Conservation (phyloP, 768 basidiomycete genomes). For the Leccinum aurantiacum region DNA sequence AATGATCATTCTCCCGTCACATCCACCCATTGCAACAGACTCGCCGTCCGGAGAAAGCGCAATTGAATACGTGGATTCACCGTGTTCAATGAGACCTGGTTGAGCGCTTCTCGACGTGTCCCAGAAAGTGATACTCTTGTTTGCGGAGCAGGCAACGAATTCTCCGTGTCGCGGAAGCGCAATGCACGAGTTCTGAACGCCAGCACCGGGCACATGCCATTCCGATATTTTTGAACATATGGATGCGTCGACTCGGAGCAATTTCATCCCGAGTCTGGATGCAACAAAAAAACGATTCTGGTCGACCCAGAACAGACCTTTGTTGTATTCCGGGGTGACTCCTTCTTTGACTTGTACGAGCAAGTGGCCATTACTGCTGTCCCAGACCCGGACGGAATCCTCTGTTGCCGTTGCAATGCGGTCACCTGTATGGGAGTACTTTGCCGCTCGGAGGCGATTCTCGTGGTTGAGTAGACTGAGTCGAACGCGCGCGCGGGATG, state of each 20-base stretch:
- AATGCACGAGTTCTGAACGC: not conserved
- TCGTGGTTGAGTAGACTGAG: not conserved
- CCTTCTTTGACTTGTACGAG: not conserved
- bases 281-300: not conserved
- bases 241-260: not conserved
- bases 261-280: not conserved
- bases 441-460: not conserved
- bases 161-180: too few species aligned
- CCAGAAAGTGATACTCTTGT: too few species aligned
- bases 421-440: not conserved
- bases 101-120: too few species aligned
- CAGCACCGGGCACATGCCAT: not conserved
- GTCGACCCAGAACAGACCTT: constrained; percentile 39
- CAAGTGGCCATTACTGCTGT: not conserved
- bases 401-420: not conserved
- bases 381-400: not conserved
- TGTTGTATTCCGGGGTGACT: not conserved
- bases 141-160: too few species aligned
- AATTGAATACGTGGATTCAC: too few species aligned
- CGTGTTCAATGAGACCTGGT: too few species aligned
- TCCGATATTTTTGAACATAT: not conserved
- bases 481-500: not conserved
- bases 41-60: too few species aligned
- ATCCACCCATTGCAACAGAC: too few species aligned
- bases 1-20: too few species aligned